Base-by-base conservation (phyloP, 2,329 filamentous ascomycete genomes). In the Alternaria postmessia region DNA sequence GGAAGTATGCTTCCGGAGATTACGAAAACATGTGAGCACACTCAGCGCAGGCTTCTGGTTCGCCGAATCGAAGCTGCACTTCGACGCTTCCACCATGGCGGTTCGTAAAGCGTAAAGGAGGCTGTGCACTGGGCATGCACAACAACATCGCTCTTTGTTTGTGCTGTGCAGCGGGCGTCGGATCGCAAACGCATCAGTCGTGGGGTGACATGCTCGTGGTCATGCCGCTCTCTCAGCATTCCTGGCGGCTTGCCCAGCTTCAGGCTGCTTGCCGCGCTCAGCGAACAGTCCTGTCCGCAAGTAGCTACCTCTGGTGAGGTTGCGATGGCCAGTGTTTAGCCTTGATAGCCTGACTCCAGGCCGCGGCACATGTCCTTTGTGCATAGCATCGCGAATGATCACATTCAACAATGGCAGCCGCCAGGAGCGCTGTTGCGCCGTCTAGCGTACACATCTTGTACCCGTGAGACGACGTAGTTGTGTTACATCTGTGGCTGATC, bases 91-190 rank as follows among this genome's bases (percentile, higher is more conserved):
- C 48, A 36, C 18, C 12, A 30, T 38, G 26, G 51, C 54, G 54
- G 20, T 49, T 49, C 46, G 46, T 36, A 38, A 36, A 49, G 36
- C 41, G 49, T 28, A 39, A 32, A 57, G 47, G 55, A 65, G 64
- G 66, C 61, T 61, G 66, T 61, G 65, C 38, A 56, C 56, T 54
- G 59, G 55, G 59, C 58, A 62, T 52, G 57, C 55, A 64, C 51
- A 55, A 64, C 46, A 55, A 55, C 56, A 49, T 30, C 34, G 7
- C 46, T 38, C 46, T 36, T 51, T 44, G 36, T 51, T 41, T 55
- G 48, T 53, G 55, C 32, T 53, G 48, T 58, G 55, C 55, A 58
- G 55, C 55, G 55, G 55, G 55, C 55, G 49, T 53, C 55, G 49
- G 55, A 54, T 39, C 24, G 55, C 20, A 47, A 57, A 51, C 39